Base-by-base conservation (phyloP, 768 basidiomycete species). In the Mrakia blollopis region DNA sequence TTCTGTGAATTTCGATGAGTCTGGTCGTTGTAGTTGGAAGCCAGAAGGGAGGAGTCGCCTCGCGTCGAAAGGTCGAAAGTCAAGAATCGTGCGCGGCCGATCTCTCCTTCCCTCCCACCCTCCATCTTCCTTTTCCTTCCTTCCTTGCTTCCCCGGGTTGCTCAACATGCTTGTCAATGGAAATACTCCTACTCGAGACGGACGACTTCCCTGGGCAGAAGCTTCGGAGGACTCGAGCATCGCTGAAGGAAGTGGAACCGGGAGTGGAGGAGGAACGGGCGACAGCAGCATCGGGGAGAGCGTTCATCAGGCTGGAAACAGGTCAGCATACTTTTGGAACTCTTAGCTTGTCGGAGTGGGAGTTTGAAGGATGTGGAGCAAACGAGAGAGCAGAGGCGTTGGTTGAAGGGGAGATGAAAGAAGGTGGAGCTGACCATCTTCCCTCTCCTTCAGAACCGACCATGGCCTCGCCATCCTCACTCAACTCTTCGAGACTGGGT, bases 61-160 rank as follows among this genome's bases (percentile, higher is more conserved):
- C 65, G 39, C 65, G 65, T 68, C 65, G 37, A 68, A 68, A 50
- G 47, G 16, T 50, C 47, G 47, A 50, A 47, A 47, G 44, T 47
- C 44, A 47, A 47, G 44, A 47, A n/a, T 11, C 23, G 16, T 2
- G 3, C 54, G 14, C 18, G 23, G 23, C 54, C n/a, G n/a, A 8
- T 2, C 7, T 57, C 54, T 23, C 9, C 57, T n/a, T 21, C 39
- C 47, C 18, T 50, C 47, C 47, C 16, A 50, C 57, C 52, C 52
- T 57, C 57, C 25, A 57, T 57, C 57, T 57, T 28, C 11, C 57
- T 9, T n/a, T n/a, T 57, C 23, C 57, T 57, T 28, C 28, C n/a
- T 28, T 1, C 57, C 6, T 28, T 28, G n/a, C 25, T 57, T 25
- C 23, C n/a, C 25, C 4, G 25, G 0, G 10, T 3, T n/a, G n/a